Evolutionary conservation across 352 stramenopile genomes (phyloP), one percentile per base, ranked within the genome.

Genomic region (Globisporangium abappressorium): DNA sequence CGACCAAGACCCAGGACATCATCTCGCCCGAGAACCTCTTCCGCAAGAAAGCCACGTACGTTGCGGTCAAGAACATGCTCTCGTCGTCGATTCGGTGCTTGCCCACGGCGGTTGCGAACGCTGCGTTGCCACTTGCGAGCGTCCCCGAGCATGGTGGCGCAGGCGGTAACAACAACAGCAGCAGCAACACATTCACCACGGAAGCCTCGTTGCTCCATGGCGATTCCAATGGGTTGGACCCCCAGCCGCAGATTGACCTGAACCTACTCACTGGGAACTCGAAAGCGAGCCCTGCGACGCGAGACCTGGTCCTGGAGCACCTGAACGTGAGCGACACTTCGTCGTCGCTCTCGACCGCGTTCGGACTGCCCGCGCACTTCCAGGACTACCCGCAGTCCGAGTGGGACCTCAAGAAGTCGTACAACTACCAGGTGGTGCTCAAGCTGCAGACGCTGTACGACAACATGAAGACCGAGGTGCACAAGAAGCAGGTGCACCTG

Each of bases 341-440:
- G 2, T 53, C 70, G 3, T 75, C 69, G 15, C 43, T 80, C 2
- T 71, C 78, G 2, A 85, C 76, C 5, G 80, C 81, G 7, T 91
- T 91, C 64, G 82, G 86, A 0, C 62, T 94, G 3, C 79, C 82
- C 0, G 84, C 85, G 1, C 84, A 92, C 58, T 87, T 88, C 49
- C 84, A 95, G 63, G 87, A 95, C 57, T 91, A 93, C 60, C 78
- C 84, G 14, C 85, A 94, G 64, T 84, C 76, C 14, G 87, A 94
- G 58, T 93, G 82, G 81, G 83, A 92, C 38, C 55, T 93, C 12
- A 87, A 86, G 33, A 79, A 87, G 62, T 90, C 87, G 20, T 92
- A 92, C 73, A 93, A 92, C 51, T 79, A 91, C 72, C 76, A 90
- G 53, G 69, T 92, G 8, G 77, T 93, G 55, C 77, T 92, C 26